These are phyloP conservation scores for Calonectria ilicicola DNA, from an alignment of 2,329 filamentous ascomycete species.

Conservation along the genomic window DNA sequence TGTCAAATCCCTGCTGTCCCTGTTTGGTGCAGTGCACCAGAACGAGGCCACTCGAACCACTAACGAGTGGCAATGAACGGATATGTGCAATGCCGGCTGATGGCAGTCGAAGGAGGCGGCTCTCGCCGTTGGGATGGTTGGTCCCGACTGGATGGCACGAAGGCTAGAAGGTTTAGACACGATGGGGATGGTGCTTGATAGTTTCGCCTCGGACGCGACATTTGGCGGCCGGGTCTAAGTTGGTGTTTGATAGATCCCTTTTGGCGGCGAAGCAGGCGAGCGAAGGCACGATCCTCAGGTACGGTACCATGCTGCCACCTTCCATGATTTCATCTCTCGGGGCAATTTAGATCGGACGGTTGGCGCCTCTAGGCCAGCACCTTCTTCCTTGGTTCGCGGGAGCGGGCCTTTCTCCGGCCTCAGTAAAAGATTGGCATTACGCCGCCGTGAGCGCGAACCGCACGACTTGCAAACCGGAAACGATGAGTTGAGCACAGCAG, in stretches of 20 bases:
- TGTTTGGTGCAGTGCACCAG: constrained; percentile 28
- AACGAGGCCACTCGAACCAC: constrained; percentile 24
- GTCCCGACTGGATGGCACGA: constrained; percentile 25
- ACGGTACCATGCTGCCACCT: not conserved
- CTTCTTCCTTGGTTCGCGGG: not conserved
- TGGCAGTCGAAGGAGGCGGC: not conserved
- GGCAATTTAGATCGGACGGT: not conserved
- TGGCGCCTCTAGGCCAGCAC: not conserved
- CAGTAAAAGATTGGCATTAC: not conserved
- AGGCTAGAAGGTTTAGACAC: not conserved
- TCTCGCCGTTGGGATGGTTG: not conserved
- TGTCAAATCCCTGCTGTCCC: constrained; percentile 37
- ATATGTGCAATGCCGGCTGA: constrained; percentile 17
- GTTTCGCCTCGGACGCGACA: not conserved
- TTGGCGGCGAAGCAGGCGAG: not conserved
- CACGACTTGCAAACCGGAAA: not conserved
- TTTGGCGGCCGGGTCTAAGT: constrained; percentile 1
- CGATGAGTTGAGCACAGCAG: constrained; percentile 2
- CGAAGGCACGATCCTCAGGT: not conserved
- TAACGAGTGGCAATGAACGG: constrained; percentile 36
- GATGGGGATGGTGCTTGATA: not conserved
- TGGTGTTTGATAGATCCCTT: not conserved
- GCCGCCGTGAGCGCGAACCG: not conserved
- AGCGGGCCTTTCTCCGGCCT: not conserved
- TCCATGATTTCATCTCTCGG: not conserved